Percentiles rank a stretch among this genome's conserved stretches.
Evolutionary conservation across 352 stramenopile genomes (phyloP).

Genomic region (Globisporangium splendens): DNA sequence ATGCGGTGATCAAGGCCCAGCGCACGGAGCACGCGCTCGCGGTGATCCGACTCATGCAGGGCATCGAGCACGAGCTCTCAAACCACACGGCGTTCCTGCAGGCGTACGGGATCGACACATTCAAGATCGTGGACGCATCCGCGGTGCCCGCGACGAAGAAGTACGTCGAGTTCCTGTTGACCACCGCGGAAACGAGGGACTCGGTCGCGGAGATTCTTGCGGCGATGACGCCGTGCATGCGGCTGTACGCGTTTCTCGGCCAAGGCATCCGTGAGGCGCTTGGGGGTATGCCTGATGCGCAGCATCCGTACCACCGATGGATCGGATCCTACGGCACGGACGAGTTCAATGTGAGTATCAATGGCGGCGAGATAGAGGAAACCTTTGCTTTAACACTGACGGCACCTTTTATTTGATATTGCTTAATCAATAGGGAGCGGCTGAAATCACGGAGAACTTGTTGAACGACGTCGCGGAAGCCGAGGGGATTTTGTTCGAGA

Average conservation of each 20-base stretch:
- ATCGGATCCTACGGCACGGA: slow-evolving; percentile 41
- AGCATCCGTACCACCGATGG: slow-evolving; percentile 38
- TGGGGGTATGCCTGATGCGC: neutral
- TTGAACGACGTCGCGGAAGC: slow-evolving; percentile 28
- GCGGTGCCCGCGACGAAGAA: slow-evolving; percentile 29
- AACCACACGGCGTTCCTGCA: slow-evolving; percentile 45
- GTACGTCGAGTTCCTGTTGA: slow-evolving; percentile 50
- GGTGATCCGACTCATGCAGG: slow-evolving; percentile 39
- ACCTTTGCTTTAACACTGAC: no score
- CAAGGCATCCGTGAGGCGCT: slow-evolving; percentile 22
- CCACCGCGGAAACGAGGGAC: slow-evolving; percentile 26
- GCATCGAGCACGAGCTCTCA: slow-evolving; percentile 42
- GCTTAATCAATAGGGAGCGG: slow-evolving; percentile 17
- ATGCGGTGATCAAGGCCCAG: slow-evolving; percentile 37
- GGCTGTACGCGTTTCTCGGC: slow-evolving; percentile 48
- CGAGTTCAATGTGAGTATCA: slow-evolving; percentile 29
- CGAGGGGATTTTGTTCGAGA: slow-evolving; percentile 21
- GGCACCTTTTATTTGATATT: no score
- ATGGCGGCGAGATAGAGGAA: no score
- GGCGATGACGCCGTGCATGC: slow-evolving; percentile 52
- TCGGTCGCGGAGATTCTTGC: slow-evolving; percentile 42
- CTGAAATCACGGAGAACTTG: slow-evolving; percentile 26
- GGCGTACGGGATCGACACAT: slow-evolving; percentile 43
- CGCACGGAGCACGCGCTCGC: slow-evolving; percentile 27
- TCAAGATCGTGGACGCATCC: slow-evolving; percentile 20